Conservation (phyloP, 1,284 basidiomycete species). For the Thelephora terrestris region DNA sequence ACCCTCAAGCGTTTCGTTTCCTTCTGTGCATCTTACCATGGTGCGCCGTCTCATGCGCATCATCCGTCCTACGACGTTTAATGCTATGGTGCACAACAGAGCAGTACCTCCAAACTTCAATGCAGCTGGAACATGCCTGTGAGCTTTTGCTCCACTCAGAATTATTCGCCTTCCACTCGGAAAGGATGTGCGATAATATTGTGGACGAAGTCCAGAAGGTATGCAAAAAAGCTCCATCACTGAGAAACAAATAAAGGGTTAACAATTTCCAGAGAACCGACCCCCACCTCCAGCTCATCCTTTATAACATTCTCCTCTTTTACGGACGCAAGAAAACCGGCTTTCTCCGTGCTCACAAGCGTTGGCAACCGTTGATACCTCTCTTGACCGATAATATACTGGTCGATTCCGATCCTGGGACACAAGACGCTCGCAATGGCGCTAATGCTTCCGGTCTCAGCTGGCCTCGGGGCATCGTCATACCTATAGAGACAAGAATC, state of each 20-base stretch:
- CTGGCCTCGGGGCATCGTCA: constrained; percentile 30
- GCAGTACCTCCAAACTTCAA: constrained; percentile 66
- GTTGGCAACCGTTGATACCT: constrained; percentile 76
- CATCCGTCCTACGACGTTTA: background rate
- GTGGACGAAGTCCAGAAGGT: constrained; percentile 62
- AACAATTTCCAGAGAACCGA: constrained; percentile 59
- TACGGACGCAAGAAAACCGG: constrained; percentile 63
- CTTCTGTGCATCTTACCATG: constrained; percentile 77
- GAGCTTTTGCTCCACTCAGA: constrained; percentile 69
- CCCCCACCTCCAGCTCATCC: constrained; percentile 76
- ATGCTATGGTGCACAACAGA: constrained; percentile 33
- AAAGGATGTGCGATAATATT: constrained; percentile 77
- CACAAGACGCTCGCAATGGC: constrained; percentile 50
- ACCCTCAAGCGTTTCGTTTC: constrained; percentile 68
- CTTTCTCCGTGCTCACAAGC: constrained; percentile 70
- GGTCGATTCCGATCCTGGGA: constrained; percentile 58
- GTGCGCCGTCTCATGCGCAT: constrained; percentile 33
- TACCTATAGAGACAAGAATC: constrained; percentile 75
- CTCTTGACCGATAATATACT: constrained; percentile 72
- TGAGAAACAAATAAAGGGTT: too few species aligned
- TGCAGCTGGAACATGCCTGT: constrained; percentile 78
- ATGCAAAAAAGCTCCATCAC: constrained; percentile 17
- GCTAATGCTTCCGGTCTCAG: constrained; percentile 21
- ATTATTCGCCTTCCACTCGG: constrained; percentile 80
- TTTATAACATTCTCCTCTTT: constrained; percentile 68